phyloP scores from a whole-genome alignment of 2,329 filamentous ascomycete species.

The Ceratocystiopsis minuta region DNA sequence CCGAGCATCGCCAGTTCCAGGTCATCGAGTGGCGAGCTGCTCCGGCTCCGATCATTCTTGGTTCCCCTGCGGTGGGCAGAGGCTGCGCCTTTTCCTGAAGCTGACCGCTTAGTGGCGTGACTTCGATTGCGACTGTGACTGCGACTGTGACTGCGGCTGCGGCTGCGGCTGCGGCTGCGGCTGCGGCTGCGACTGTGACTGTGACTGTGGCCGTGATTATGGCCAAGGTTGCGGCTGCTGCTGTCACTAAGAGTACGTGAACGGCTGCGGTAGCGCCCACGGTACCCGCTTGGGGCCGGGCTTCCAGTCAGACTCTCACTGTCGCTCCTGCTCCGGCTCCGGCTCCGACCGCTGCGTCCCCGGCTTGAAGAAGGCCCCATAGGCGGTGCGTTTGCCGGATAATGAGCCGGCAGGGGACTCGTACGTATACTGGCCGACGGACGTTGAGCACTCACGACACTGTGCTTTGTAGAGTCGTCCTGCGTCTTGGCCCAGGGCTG shows the following conservation, averaged over 20 bases:
- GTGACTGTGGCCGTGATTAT: not conserved
- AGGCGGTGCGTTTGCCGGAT: too few species aligned
- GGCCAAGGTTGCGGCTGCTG: not conserved
- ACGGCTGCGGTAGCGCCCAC: not conserved
- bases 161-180: not conserved
- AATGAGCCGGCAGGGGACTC: too few species aligned
- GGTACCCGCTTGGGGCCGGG: not conserved
- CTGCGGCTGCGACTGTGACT: not conserved
- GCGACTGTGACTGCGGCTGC: not conserved
- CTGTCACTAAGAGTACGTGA: not conserved
- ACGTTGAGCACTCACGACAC: too few species aligned
- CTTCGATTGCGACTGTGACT: not conserved
- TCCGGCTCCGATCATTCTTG: slow-evolving; percentile 2
- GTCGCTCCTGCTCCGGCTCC: not conserved
- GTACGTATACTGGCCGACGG: too few species aligned
- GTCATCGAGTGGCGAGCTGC: slow-evolving; percentile 10
- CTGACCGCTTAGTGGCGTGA: not conserved
- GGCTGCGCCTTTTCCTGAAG: too few species aligned
- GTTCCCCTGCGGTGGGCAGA: too few species aligned
- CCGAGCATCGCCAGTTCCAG: slow-evolving; percentile 12
- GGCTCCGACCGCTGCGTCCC: too few species aligned
- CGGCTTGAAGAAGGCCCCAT: too few species aligned
- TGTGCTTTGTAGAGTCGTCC: too few species aligned
- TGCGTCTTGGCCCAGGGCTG: not conserved
- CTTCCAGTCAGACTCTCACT: not conserved